phyloP scores from a whole-genome alignment of 805 yeast species.

The Candida morakotiae region DNA sequence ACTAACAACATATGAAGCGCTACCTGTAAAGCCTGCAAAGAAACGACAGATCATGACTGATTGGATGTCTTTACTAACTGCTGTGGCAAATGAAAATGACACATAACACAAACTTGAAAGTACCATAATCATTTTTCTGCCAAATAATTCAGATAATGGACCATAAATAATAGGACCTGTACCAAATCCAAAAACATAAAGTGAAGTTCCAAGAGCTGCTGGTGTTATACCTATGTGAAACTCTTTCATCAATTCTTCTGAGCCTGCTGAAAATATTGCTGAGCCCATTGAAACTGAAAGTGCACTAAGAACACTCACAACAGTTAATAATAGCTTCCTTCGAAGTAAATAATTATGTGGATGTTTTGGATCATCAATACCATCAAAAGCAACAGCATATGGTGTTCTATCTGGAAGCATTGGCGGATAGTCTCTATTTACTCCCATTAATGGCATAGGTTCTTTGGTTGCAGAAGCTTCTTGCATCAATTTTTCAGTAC shows the following conservation, averaged over 20 bases:
- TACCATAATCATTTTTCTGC: conserved; percentile 41
- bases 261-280: conserved; percentile 71
- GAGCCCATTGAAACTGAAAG: conserved; percentile 67
- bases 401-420: conserved; percentile 48
- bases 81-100: conserved; percentile 57
- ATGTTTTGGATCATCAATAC: conserved; percentile 72
- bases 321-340: conserved; percentile 16
- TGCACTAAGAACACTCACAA: conserved; percentile 27
- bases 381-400: conserved; percentile 71
- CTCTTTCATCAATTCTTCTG: conserved; percentile 41
- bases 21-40: conserved; percentile 77
- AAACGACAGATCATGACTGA: conserved; percentile 74
- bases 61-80: conserved; percentile 75
- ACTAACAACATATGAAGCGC: conserved; percentile 77
- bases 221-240: conserved; percentile 48
- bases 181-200: conserved; percentile 91
- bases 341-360: conserved; percentile 66
- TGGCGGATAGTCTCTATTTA: conserved; percentile 60
- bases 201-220: conserved; percentile 64
- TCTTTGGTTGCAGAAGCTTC: conserved; percentile 20
- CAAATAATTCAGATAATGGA: conserved; percentile 24
- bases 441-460: conserved; percentile 57
- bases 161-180: conserved; percentile 88
- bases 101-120: conserved; percentile 35
- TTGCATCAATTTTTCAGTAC: conserved; percentile 22